These are phyloP conservation scores for Chalaropsis ovoidea DNA, from an alignment of 2,329 filamentous ascomycete genomes.

Conservation along the genomic window DNA sequence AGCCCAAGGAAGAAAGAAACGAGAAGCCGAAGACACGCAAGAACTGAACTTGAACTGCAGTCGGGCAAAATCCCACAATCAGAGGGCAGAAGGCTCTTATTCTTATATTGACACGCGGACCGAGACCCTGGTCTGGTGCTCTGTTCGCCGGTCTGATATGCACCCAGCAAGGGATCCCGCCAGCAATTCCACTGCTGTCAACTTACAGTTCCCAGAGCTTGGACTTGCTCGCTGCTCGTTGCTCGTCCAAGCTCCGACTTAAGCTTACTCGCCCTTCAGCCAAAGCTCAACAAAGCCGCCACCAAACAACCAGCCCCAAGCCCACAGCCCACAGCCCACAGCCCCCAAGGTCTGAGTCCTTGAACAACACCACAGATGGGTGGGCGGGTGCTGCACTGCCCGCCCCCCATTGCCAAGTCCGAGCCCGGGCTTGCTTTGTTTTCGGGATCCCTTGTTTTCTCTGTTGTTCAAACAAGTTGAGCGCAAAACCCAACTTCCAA, in stretches of 20 bases:
- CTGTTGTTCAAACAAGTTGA: not conserved
- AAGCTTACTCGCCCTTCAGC: not conserved
- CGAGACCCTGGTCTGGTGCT: not conserved
- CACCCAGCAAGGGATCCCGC: too few species aligned
- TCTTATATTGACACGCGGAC: not conserved
- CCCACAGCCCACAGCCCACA: not conserved
- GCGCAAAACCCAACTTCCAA: not conserved
- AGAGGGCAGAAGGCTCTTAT: too few species aligned
- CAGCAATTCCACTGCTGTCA: too few species aligned
- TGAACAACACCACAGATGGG: not conserved
- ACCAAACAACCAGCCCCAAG: not conserved
- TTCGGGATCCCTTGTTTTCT: too few species aligned
- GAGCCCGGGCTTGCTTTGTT: not conserved
- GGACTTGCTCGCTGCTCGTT: not conserved
- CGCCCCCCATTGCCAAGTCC: not conserved
- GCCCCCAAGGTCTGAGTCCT: not conserved
- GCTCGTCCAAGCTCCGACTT: not conserved
- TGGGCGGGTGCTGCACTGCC: not conserved
- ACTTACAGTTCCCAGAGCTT: too few species aligned
- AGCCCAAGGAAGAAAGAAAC: constrained; percentile 1
- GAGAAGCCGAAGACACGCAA: not conserved
- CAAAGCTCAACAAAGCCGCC: not conserved
- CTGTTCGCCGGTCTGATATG: too few species aligned
- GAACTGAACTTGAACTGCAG: not conserved
- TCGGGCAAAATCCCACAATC: constrained; percentile 2